These are phyloP conservation scores for Boletus sp. DNA, from an alignment of 768 basidiomycete genomes.

Conservation along the genomic window DNA sequence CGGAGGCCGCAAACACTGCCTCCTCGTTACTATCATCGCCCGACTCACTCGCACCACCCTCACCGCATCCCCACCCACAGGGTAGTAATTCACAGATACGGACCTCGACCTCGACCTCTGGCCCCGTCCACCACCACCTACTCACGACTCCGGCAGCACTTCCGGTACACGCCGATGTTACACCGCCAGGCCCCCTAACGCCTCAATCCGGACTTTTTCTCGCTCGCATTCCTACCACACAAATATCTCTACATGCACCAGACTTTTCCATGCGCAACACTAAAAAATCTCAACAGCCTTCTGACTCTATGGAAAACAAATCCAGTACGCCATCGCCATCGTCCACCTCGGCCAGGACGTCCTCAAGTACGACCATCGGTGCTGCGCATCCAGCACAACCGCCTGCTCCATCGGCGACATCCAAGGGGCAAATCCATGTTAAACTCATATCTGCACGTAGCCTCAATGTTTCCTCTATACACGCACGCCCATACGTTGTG, in stretches of 20 bases:
- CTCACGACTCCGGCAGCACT: conserved; percentile 21
- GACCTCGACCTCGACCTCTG: conserved; percentile 10
- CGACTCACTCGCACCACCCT: conserved; percentile 10
- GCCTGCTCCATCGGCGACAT: conserved; percentile 34
- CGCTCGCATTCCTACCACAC: conserved; percentile 52
- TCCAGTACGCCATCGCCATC: conserved; percentile 42
- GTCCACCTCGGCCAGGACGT: conserved; percentile 36
- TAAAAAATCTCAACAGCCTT: conserved; percentile 34
- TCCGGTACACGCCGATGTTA: conserved; percentile 34
- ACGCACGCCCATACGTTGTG: conserved; percentile 86
- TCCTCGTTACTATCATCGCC: conserved; percentile 22
- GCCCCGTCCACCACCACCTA: conserved; percentile 31
- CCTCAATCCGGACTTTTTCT: conserved; percentile 48
- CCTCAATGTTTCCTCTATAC: conserved; percentile 66
- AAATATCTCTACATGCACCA: conserved; percentile 82
- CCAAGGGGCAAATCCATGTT: conserved; percentile 84
- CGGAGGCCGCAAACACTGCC: conserved; percentile 31
- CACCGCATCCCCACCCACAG: not conserved
- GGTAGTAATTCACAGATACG: conserved; percentile 12
- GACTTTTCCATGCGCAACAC: conserved; percentile 76
- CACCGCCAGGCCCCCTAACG: conserved; percentile 47
- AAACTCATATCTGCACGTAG: conserved; percentile 91
- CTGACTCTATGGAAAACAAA: conserved; percentile 36
- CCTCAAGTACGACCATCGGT: conserved; percentile 26
- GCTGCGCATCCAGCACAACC: conserved; percentile 26